Base-by-base conservation (phyloP, 31 red algal species). In the Asparagopsis taxiformis region DNA sequence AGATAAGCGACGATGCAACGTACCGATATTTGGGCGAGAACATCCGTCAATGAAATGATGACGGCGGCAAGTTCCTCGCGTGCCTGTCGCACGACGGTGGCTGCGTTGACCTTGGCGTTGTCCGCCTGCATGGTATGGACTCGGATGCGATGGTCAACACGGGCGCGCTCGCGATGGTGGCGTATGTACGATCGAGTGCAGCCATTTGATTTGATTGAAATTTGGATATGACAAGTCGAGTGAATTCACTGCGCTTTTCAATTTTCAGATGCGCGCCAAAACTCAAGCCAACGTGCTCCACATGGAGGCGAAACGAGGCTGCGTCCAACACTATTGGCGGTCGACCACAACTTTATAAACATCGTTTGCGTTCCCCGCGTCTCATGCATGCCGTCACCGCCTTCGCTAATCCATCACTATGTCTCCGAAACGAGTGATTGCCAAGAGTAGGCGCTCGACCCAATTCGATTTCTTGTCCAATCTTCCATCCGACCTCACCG, bases 401-500 rank as follows among this genome's bases (percentile, higher is more conserved):
- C 64, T 28, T 39, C 64, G 7, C 21, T 46, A 17, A 32, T 6
- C 31, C 32, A 48, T 31, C 16, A 28, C 64, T 20, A 36, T 68
- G 32, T 15, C 41, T 20, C 35, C 32, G n/a, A 68, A 68, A 19
- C 34, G 64, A 3, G 64, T 68, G 10, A 68, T 68, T 17, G 64
- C 41, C 8, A 68, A 68, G 22, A n/a, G 7, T 16, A 5, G 30
- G 1, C 23, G 13, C 6, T 9, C 62, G 31, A 31, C 29, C 13
- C 29, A 21, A 32, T 1, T 31, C 11, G 77, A 80, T 35, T 22
- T 44, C 17, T 35, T 80, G 17, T 56, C 52, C 8, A 38, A 57
- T 26, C 70, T 85, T 26, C 81, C 81, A 3, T 23, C 81, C n/a
- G 81, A 85, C 39, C 34, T 85, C 21, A 60, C 51, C 24, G 70